Base-by-base conservation (phyloP, 148 eudicot species). In the Arbutus unedo region DNA sequence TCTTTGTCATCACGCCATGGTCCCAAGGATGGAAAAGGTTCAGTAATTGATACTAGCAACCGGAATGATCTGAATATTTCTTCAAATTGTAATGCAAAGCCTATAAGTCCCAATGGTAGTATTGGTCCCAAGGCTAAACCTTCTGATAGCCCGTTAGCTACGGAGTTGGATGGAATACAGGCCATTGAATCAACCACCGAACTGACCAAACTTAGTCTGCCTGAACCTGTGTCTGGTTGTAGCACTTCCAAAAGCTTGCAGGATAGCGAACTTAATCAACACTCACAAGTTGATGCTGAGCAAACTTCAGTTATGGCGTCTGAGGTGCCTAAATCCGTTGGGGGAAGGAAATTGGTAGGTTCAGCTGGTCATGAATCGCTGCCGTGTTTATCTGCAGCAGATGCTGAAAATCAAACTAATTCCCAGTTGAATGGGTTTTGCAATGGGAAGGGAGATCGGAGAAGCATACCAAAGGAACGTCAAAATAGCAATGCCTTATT, bases 101-200 rank as follows among this genome's bases (percentile, higher is more conserved):
- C 74, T 70, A 6, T 7, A 70, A 70, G 85, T 80, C 86, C 88
- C 57, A 53, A 71, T 66, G 74, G 67, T 80, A 80, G 59, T 80
- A 49, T 74, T 67, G 74, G 79, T 81, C 80, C 83, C 45, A 89
- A 87, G 84, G 79, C 87, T 71, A 72, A 82, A 76, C 77, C 82
- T 21, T 84, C 91, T 55, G 90, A 89, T 13, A 83, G 83, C 76
- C 89, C 75, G 82, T 77, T 87, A 79, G 91, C 90, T 87, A 68
- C 60, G 56, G 93, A 85, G 84, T 84, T 90, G 77, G 93, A 89
- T 77, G 88, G 86, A 77, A 87, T 79, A 13, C 86, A 75, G 85
- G 83, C 86, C 82, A 76, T 56, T 70, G 86, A 85, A 83, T 79
- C 84, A 59, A 76, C 86, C 72, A 74, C 86, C 77, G 84, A 81